Percentiles rank a stretch among this genome's conserved stretches.
phyloP scores from a whole-genome alignment of 352 stramenopile species.

The Pythium catenulatum region DNA sequence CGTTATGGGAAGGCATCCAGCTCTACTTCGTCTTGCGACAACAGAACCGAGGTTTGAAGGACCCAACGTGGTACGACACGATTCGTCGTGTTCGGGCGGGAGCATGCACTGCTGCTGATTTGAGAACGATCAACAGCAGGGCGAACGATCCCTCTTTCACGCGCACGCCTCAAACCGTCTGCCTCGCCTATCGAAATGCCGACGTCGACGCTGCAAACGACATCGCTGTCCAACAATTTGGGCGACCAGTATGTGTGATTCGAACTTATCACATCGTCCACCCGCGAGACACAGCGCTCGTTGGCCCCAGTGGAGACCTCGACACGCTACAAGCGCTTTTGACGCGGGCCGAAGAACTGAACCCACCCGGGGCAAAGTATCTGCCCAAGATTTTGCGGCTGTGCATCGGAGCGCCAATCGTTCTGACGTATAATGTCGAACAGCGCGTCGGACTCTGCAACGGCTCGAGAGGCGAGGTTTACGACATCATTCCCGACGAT shows the following conservation, averaged over 20 bases:
- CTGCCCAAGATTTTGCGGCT: not conserved
- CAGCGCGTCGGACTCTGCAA: constrained; percentile 5
- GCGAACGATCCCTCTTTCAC: not conserved
- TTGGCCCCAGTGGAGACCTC: no score
- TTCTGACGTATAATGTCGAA: constrained; percentile 10
- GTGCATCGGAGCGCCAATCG: not conserved
- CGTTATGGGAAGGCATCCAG: not conserved
- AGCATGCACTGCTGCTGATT: not conserved
- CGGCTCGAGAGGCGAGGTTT: not conserved
- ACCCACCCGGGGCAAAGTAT: no score
- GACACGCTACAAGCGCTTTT: no score
- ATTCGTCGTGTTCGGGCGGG: not conserved
- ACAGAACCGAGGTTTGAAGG: not conserved
- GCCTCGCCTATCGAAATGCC: not conserved
- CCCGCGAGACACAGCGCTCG: no score
- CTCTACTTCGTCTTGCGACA: not conserved
- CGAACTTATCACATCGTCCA: no score
- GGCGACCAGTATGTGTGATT: no score
- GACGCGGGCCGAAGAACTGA: no score
- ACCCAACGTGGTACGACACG: not conserved
- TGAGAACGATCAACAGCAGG: not conserved
- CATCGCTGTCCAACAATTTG: not conserved
- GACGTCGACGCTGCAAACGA: not conserved
- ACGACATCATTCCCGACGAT: constrained; percentile 20
- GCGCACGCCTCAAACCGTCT: not conserved